Percentiles rank a stretch among this genome's conserved stretches.
Evolutionary conservation across 495 filamentous ascomycete genomes (phyloP).

Genomic region (Elasticomyces elasticus): DNA sequence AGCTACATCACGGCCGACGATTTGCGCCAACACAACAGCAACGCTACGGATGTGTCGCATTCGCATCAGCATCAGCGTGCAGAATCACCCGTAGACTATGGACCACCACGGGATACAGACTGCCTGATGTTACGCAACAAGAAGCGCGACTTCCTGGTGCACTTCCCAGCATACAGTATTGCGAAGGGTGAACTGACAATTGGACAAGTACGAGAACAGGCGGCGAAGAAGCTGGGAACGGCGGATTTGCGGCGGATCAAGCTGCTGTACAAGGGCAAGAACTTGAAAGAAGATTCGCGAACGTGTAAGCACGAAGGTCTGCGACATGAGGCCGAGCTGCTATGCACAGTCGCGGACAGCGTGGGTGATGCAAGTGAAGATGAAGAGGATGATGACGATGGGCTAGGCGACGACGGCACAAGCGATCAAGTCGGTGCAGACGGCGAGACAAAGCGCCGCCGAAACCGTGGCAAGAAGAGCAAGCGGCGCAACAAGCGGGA

Average conservation of each 20-base stretch:
- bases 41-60: slow-evolving; percentile 26
- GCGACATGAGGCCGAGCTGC: slow-evolving; percentile 52
- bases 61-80: slow-evolving; percentile 7
- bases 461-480: slow-evolving; percentile 31
- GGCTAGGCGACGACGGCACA: slow-evolving; percentile 41
- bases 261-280: slow-evolving; percentile 73
- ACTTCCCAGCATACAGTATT: slow-evolving; percentile 75
- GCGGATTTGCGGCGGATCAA: slow-evolving; percentile 53
- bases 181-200: slow-evolving; percentile 64
- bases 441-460: slow-evolving; percentile 44
- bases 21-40: slow-evolving; percentile 33
- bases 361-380: slow-evolving; percentile 31
- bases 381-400: slow-evolving; percentile 44
- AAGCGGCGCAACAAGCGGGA: slow-evolving; percentile 18
- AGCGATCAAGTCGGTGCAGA: slow-evolving; percentile 45
- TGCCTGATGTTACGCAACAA: slow-evolving; percentile 65
- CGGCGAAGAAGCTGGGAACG: slow-evolving; percentile 52
- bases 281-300: slow-evolving; percentile 55
- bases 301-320: slow-evolving; percentile 64
- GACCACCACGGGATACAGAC: slow-evolving; percentile 50
- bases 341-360: slow-evolving; percentile 49
- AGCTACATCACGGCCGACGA: slow-evolving; percentile 72
- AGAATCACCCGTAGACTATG: slow-evolving; percentile 19
- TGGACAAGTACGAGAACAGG: slow-evolving; percentile 53
- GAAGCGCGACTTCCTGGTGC: slow-evolving; percentile 58